Evolutionary conservation across 805 yeast genomes (phyloP).

Genomic region (Cyberlindnera meyerae): DNA sequence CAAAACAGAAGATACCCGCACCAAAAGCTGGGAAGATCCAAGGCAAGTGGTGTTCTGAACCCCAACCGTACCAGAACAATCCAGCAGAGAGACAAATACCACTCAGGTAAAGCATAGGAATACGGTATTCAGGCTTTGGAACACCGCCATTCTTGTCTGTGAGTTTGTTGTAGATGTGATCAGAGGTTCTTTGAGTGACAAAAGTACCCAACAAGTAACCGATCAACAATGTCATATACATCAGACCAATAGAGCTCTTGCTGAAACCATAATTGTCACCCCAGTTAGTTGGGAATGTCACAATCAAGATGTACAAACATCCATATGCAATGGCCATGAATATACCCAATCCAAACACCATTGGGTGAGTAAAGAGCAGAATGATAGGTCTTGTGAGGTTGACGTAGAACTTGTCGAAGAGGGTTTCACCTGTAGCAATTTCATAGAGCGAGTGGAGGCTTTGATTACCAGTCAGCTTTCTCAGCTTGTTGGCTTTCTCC

Average conservation of each 20-base stretch:
- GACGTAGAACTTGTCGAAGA: constrained; percentile 31
- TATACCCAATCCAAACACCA: constrained; percentile 57
- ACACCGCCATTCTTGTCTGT: constrained; percentile 45
- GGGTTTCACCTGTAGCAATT: constrained; percentile 45
- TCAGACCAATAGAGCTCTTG: constrained; percentile 48
- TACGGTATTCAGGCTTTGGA: constrained; percentile 55
- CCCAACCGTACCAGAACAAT: constrained; percentile 69
- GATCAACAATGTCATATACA: constrained; percentile 53
- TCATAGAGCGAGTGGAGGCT: constrained; percentile 59
- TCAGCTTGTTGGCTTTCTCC: constrained; percentile 40
- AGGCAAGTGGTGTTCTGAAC: constrained; percentile 47
- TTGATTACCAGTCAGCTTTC: constrained; percentile 49
- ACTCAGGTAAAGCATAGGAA: constrained; percentile 46
- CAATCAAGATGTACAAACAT: constrained; percentile 57
- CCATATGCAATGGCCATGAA: constrained; percentile 66
- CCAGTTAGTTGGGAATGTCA: constrained; percentile 55
- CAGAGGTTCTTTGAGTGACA: constrained; percentile 43
- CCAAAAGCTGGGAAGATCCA: constrained; percentile 68
- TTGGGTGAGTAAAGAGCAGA: constrained; percentile 52
- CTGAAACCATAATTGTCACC: constrained; percentile 40
- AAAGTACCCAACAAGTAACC: constrained; percentile 49
- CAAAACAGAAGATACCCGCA: constrained; percentile 52
- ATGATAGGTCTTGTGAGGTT: constrained; percentile 51
- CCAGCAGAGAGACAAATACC: constrained; percentile 56
- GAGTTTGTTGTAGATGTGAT: constrained; percentile 34